phyloP scores from a whole-genome alignment of 108 stramenopile genomes.

The Fragilaria crotonensis region DNA sequence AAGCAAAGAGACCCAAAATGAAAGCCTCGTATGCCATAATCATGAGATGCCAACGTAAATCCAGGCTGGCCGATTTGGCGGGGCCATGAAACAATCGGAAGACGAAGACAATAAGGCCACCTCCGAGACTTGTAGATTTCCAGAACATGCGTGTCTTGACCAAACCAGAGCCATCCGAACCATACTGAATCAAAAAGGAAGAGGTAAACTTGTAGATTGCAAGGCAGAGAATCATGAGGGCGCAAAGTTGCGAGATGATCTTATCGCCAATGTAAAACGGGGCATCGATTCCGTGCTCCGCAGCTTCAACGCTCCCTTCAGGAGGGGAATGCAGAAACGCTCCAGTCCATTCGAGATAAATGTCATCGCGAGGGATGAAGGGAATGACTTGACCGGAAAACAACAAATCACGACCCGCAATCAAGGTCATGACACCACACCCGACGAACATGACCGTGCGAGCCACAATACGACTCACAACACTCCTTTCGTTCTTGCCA shows the following conservation, averaged over 20 bases:
- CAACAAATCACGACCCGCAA: constrained; percentile 68
- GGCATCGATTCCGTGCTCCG: constrained; percentile 60
- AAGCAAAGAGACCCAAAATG: constrained; percentile 40
- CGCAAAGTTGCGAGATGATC: constrained; percentile 61
- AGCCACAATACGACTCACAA: constrained; percentile 62
- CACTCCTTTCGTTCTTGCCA: constrained; percentile 53
- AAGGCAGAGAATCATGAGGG: constrained; percentile 47
- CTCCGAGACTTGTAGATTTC: constrained; percentile 57
- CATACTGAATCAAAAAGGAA: constrained; percentile 39
- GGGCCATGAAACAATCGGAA: constrained; percentile 69
- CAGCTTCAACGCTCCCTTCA: constrained; percentile 59
- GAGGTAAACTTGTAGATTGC: constrained; percentile 64
- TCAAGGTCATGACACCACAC: constrained; percentile 31
- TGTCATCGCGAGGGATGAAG: constrained; percentile 80
- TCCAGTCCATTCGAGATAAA: constrained; percentile 84
- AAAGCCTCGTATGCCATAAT: constrained; percentile 74
- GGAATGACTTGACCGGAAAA: constrained; percentile 63
- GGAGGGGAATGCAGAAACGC: constrained; percentile 83
- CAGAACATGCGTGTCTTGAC: constrained; percentile 72
- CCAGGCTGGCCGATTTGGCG: constrained; percentile 66
- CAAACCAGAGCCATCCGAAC: constrained; percentile 60
- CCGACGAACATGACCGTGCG: constrained; percentile 62
- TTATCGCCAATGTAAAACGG: constrained; percentile 74
- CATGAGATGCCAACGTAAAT: constrained; percentile 87
- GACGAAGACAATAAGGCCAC: constrained; percentile 47